Evolutionary conservation across 495 filamentous ascomycete genomes (phyloP).

Genomic region (Hamigera avellanea): DNA sequence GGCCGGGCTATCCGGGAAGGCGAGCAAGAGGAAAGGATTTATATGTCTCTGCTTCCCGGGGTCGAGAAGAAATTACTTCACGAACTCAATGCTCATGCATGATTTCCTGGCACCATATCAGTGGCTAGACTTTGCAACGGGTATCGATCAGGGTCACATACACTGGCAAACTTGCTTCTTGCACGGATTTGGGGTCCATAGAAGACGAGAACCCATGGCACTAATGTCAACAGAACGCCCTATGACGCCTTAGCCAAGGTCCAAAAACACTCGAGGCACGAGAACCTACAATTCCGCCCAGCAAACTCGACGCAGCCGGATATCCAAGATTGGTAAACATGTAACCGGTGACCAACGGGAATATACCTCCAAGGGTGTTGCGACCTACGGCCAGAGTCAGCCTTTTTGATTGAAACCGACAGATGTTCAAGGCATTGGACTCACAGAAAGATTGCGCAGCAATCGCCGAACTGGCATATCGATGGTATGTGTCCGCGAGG

Average conservation of each 20-base stretch:
- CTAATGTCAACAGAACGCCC: conserved; percentile 55
- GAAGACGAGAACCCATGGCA: conserved; percentile 79
- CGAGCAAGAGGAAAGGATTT: no score
- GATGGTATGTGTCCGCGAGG: conserved; percentile 80
- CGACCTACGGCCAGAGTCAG: conserved; percentile 30
- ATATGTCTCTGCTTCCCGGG: no score
- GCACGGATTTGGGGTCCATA: conserved; percentile 70
- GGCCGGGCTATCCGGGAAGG: no score
- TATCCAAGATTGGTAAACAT: conserved; percentile 66
- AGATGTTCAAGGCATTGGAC: conserved; percentile 5
- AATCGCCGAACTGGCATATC: conserved; percentile 74
- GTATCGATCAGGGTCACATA: conserved; percentile 11
- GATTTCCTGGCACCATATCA: no score
- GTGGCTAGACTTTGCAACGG: no score
- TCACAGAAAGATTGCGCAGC: conserved; percentile 73
- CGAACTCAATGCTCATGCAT: no score
- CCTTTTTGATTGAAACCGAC: no score
- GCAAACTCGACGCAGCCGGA: conserved; percentile 58
- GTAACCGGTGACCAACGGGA: conserved; percentile 62
- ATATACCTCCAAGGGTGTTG: conserved; percentile 74
- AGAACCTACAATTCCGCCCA: conserved; percentile 55
- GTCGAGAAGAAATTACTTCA: no score
- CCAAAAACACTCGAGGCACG: neutral
- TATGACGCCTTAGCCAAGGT: conserved; percentile 3
- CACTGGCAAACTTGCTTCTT: conserved; percentile 64